Percentiles rank a stretch among this genome's conserved stretches.
Conservation (phyloP, 768 basidiomycete species). For the Trametes punicea region DNA sequence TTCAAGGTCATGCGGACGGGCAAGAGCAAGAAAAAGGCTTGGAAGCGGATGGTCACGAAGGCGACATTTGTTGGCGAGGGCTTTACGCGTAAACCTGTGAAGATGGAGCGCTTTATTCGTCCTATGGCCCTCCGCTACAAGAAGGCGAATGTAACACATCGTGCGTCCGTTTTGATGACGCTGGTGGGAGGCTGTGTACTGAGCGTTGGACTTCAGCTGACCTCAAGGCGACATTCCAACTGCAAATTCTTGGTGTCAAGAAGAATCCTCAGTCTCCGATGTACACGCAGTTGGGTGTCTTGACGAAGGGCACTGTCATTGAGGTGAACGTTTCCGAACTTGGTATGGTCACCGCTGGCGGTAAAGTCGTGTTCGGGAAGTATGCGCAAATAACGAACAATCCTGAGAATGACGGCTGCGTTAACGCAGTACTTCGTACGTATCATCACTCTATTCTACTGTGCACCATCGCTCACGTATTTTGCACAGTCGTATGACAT, state of each 20-base stretch:
- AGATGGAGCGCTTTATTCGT: constrained; percentile 96
- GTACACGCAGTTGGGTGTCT: constrained; percentile 93
- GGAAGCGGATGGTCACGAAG: constrained; percentile 99
- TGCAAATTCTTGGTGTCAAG: constrained; percentile 96
- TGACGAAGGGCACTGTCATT: constrained; percentile 97
- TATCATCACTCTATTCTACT: constrained; percentile 21
- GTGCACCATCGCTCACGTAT: not conserved
- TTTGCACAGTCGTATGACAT: constrained; percentile 18
- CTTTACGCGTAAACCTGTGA: constrained; percentile 97
- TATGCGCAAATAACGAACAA: constrained; percentile 94
- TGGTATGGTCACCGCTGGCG: constrained; percentile 95
- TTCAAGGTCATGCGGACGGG: constrained; percentile 99
- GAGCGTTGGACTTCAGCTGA: constrained; percentile 57
- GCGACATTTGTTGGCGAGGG: constrained; percentile 98
- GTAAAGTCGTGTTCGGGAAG: constrained; percentile 91
- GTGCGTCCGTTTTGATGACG: constrained; percentile 42
- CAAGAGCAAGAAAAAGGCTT: constrained; percentile 91
- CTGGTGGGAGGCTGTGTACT: not conserved
- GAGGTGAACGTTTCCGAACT: constrained; percentile 99
- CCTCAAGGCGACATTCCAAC: constrained; percentile 96
- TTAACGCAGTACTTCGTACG: constrained; percentile 90
- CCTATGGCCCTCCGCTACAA: constrained; percentile 98
- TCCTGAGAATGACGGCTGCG: constrained; percentile 94
- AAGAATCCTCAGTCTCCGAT: constrained; percentile 99
- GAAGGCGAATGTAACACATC: constrained; percentile 98